phyloP scores from a whole-genome alignment of 2,329 filamentous ascomycete genomes.

The Pyrenophora seminiperda region DNA sequence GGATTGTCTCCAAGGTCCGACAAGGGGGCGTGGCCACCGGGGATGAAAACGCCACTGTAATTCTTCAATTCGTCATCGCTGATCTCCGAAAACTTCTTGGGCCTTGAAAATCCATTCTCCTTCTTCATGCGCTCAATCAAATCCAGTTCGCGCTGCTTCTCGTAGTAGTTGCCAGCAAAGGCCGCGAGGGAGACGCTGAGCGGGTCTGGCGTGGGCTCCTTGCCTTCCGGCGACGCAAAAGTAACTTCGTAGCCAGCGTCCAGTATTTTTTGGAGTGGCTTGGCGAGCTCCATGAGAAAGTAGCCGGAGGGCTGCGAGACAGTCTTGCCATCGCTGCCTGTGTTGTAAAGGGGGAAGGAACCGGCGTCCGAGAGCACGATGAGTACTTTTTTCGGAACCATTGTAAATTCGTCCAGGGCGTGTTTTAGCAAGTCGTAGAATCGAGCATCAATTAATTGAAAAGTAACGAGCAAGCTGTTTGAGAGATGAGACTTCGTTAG shows the following conservation, averaged over 20 bases:
- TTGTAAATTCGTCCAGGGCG: constrained; percentile 2
- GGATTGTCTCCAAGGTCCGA: constrained; percentile 50
- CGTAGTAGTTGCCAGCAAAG: constrained; percentile 55
- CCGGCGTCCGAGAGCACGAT: constrained; percentile 53
- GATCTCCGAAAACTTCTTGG: constrained; percentile 48
- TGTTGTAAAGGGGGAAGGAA: constrained; percentile 42
- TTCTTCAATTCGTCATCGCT: constrained; percentile 48
- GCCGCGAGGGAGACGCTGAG: constrained; percentile 50
- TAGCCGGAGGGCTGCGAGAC: constrained; percentile 37
- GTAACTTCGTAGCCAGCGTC: constrained; percentile 50
- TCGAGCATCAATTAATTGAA: not conserved
- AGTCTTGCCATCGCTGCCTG: constrained; percentile 30
- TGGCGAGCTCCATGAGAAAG: constrained; percentile 44
- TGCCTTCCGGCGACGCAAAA: constrained; percentile 53
- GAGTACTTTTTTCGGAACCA: constrained; percentile 50
- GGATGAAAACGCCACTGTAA: constrained; percentile 53
- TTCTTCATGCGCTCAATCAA: constrained; percentile 54
- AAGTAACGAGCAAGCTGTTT: too few species aligned
- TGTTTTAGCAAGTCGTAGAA: not conserved
- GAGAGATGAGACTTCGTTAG: not conserved
- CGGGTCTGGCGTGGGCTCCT: constrained; percentile 51
- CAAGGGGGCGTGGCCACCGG: constrained; percentile 54
- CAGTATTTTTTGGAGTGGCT: constrained; percentile 37
- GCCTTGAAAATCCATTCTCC: constrained; percentile 51
- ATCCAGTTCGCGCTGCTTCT: constrained; percentile 48